These are phyloP conservation scores for Aspergillus terreus DNA, from an alignment of 2,329 filamentous ascomycete species.

Conservation along the genomic window DNA sequence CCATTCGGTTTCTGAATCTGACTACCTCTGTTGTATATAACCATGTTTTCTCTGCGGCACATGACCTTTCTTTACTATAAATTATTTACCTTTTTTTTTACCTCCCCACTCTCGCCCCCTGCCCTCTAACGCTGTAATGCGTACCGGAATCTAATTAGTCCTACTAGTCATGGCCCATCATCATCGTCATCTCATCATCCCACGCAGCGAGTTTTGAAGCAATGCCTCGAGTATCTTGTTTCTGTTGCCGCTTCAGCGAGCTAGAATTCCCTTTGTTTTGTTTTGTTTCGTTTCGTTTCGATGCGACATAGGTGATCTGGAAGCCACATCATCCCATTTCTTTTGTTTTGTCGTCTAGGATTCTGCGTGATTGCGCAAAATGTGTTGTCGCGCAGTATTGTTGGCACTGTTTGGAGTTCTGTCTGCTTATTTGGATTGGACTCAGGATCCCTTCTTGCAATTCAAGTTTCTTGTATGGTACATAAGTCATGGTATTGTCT, in stretches of 20 bases:
- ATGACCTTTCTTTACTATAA: slow-evolving; percentile 20
- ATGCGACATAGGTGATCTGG: neutral
- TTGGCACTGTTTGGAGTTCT: no score
- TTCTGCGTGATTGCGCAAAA: no score
- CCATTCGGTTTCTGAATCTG: slow-evolving; percentile 62
- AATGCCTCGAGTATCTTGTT: slow-evolving; percentile 9
- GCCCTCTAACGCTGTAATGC: slow-evolving; percentile 12
- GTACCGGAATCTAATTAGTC: slow-evolving; percentile 1
- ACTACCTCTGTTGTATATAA: slow-evolving; percentile 29
- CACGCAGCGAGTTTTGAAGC: slow-evolving; percentile 15
- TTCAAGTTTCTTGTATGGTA: no score
- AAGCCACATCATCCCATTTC: neutral
- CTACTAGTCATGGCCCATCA: slow-evolving; percentile 3
- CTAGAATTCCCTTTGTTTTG: slow-evolving; percentile 11
- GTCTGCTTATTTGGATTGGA: no score
- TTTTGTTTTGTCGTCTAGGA: neutral
- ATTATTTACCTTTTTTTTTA: slow-evolving; percentile 15
- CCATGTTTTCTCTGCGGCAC: slow-evolving; percentile 16
- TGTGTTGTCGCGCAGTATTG: no score
- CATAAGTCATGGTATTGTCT: no score
- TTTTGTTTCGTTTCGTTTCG: neutral
- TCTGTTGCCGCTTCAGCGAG: slow-evolving; percentile 17
- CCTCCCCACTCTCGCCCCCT: slow-evolving; percentile 9
- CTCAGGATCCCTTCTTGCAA: no score
- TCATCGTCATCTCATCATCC: neutral